A percentile compares a stretch with the other conserved stretches of the same genome.
These are phyloP conservation scores for Xerocomus brunneocitrinus DNA, from an alignment of 768 basidiomycete genomes.

Conservation along the genomic window DNA sequence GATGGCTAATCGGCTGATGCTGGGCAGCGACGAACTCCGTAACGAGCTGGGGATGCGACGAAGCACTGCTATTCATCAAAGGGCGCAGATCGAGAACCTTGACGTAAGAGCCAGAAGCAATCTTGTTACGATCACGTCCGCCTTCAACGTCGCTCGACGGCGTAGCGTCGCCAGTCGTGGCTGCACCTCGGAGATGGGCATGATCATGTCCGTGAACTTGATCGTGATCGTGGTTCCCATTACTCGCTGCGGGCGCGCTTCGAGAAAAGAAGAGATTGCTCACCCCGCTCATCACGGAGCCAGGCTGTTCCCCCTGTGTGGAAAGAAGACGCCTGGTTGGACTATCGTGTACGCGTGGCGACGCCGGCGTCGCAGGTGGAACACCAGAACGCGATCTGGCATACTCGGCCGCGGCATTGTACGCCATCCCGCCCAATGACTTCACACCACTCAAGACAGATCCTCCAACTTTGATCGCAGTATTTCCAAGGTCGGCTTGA, in stretches of 20 bases:
- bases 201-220: not conserved
- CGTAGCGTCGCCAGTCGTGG: constrained; percentile 6
- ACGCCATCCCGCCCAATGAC: constrained; percentile 57
- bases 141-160: constrained; percentile 13
- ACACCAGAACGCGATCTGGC: constrained; percentile 32
- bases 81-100: constrained; percentile 53
- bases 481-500: constrained; percentile 48
- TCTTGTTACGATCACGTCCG: constrained; percentile 2
- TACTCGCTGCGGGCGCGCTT: constrained; percentile 52
- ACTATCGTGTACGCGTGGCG: constrained; percentile 1
- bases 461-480: constrained; percentile 57
- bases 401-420: constrained; percentile 41
- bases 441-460: constrained; percentile 61
- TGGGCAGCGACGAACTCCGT: constrained; percentile 47
- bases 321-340: constrained; percentile 16
- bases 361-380: constrained; percentile 3
- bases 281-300: constrained; percentile 25
- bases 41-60: constrained; percentile 29
- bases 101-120: constrained; percentile 41
- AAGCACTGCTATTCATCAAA: constrained; percentile 19
- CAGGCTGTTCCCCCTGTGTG: constrained; percentile 19
- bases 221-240: constrained; percentile 8
- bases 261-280: constrained; percentile 50
- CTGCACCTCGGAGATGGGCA: constrained; percentile 15
- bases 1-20: constrained; percentile 42